Conservation (phyloP, 2,329 filamentous ascomycete genomes). For the Raffaelea albimanens region DNA sequence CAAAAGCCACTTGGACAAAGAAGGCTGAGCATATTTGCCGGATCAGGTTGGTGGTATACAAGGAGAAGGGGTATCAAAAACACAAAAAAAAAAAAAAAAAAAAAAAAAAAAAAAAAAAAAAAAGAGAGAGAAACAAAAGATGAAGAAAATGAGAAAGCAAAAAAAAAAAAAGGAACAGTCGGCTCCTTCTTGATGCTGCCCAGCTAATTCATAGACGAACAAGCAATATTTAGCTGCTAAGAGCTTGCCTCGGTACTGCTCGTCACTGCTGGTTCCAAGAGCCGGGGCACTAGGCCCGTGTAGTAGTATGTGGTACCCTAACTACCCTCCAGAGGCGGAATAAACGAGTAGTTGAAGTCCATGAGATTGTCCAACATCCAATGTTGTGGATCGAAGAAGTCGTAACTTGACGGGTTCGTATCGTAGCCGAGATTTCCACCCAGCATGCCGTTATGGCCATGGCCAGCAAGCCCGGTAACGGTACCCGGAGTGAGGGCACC, state of each 20-base stretch:
- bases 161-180: constrained; percentile 1
- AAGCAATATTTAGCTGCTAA: too few species aligned
- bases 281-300: too few species aligned
- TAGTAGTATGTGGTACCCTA: too few species aligned
- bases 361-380: constrained; percentile 87
- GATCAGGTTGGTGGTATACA: neutral
- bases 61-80: neutral
- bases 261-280: too few species aligned
- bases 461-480: constrained; percentile 32
- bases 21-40: neutral
- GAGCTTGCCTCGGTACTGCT: too few species aligned
- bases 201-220: too few species aligned
- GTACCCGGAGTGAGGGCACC: constrained; percentile 43
- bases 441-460: constrained; percentile 33
- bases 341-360: constrained; percentile 62
- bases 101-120: neutral
- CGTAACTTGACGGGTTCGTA: constrained; percentile 48
- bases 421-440: constrained; percentile 47
- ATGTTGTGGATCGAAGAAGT: constrained; percentile 86
- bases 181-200: too few species aligned
- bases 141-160: neutral
- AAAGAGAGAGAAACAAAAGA: neutral
- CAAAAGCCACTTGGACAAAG: neutral
- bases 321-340: constrained; percentile 42
- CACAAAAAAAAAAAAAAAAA: neutral